Evolutionary conservation across 2,329 filamentous ascomycete genomes (phyloP), one percentile per base, ranked within the genome.

Genomic region (Ophiocordyceps polyrhachis-furcata): DNA sequence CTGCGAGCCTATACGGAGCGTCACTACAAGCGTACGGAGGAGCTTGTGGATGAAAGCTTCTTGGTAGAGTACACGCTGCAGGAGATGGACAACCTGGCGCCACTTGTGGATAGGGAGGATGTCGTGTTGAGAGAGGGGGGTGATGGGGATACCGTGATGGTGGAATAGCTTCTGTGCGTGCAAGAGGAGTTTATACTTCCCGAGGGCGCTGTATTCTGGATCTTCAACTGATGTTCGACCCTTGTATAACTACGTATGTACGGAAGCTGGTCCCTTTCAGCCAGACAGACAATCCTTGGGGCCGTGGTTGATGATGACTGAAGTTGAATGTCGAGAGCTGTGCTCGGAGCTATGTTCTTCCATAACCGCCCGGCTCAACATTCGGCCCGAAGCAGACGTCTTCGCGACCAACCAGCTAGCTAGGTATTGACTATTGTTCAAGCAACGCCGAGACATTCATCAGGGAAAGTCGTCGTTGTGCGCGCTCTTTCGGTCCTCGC

Each of bases 11-110:
- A 98, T 59, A 94, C 88, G 0, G 87, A 96, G 62, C 74, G 88
- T 51, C 91, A 98, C 61, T 95, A 93, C 61, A 82, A 81, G 61
- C 74, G 89, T 45, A 73, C 91, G 53, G 88, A 94, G 59, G 89
- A 93, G 56, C 66, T 95, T 53, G 77, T 88, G 38, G 89, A 96
- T 58, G 91, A 96, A 67, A 93, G 88, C 57, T 96, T 88, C 63
- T 64, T 98, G 55, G 75, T 96, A 38, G 86, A 94, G 62, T 96
- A 93, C 71, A 93, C 89, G 49, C 67, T 96, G 49, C 74, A 80
- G 55, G 84, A 94, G 66, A 96, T 96, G 88, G 87, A 93, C 56
- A 82, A 71, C 58, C 70, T 81, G 49, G 69, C 68, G 38, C 70
- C 72, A 8, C 54, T 62, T 41, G 48, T 13, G 8, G 23, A 42